Evolutionary conservation across 805 yeast species (phyloP).

Genomic region (Yamadazyma akitaensis): DNA sequence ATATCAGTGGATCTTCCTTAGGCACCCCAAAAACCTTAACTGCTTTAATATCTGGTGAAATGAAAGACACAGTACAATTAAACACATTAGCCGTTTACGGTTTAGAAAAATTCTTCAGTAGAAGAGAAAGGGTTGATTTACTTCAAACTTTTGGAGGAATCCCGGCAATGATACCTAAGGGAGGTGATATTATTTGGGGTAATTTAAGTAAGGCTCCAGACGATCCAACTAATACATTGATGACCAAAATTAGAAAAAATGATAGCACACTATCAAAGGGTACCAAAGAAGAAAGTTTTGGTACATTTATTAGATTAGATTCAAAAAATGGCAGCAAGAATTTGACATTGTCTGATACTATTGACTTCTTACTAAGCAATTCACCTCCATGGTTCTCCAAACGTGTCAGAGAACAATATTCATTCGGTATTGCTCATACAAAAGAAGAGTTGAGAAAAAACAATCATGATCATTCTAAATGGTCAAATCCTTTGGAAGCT

Average conservation of each 20-base stretch:
- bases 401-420: constrained; percentile 67
- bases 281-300: constrained; percentile 42
- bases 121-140: constrained; percentile 85
- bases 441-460: constrained; percentile 58
- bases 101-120: constrained; percentile 86
- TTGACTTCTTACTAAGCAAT: constrained; percentile 59
- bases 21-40: constrained; percentile 96
- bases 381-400: constrained; percentile 76
- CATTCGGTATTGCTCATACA: constrained; percentile 70
- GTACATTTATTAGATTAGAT: constrained; percentile 68
- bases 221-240: constrained; percentile 45
- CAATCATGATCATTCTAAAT: constrained; percentile 68
- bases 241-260: constrained; percentile 14
- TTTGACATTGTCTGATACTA: constrained; percentile 62
- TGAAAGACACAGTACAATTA: constrained; percentile 95
- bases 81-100: constrained; percentile 93
- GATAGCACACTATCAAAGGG: constrained; percentile 21
- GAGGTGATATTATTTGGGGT: constrained; percentile 92
- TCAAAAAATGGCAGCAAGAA: constrained; percentile 40
- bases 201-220: constrained; percentile 63
- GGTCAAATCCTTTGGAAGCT: constrained; percentile 95
- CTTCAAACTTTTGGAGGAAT: constrained; percentile 88
- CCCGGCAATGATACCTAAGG: constrained; percentile 95
- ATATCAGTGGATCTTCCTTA: constrained; percentile 83
- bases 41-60: constrained; percentile 93